These are phyloP conservation scores for Breynia disticha DNA, from an alignment of 441 rosid genomes.

Conservation along the genomic window DNA sequence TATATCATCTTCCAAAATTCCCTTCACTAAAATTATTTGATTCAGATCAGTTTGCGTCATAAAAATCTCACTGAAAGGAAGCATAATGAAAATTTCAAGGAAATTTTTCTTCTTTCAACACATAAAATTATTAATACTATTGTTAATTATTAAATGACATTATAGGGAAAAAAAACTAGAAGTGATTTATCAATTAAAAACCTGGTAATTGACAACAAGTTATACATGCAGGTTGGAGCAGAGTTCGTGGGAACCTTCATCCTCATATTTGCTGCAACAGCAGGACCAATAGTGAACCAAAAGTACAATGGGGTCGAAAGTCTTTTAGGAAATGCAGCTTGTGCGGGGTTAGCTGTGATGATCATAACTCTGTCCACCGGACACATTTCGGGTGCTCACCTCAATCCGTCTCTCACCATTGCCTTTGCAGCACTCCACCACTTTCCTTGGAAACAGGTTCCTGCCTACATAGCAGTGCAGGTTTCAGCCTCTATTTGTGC, in stretches of 20 bases:
- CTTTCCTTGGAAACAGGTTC: conserved; percentile 92
- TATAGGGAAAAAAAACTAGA: too few species aligned
- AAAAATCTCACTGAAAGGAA: too few species aligned
- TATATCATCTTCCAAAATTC: too few species aligned
- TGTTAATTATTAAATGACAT: too few species aligned
- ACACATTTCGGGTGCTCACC: conserved; percentile 92
- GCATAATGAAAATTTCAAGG: too few species aligned
- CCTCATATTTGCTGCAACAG: conserved; percentile 80
- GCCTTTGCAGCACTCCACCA: conserved; percentile 88
- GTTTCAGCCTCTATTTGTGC: conserved; percentile 90
- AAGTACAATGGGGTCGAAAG: conserved; percentile 70
- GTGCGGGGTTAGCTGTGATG: conserved; percentile 88
- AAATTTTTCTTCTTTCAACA: too few species aligned
- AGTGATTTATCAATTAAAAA: too few species aligned
- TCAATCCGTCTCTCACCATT: conserved; percentile 90
- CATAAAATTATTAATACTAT: too few species aligned
- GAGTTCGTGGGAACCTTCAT: conserved; percentile 98
- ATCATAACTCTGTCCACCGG: conserved; percentile 81
- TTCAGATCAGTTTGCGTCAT: too few species aligned
- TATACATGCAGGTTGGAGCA: conserved; percentile 60
- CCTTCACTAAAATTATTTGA: too few species aligned
- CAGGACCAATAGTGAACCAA: conserved; percentile 88
- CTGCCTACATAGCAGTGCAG: conserved; percentile 81
- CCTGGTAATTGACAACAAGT: too few species aligned
- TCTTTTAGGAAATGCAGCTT: conserved; percentile 84